phyloP scores from a whole-genome alignment of 1,284 basidiomycete genomes.

The Boletus semigastroideus region DNA sequence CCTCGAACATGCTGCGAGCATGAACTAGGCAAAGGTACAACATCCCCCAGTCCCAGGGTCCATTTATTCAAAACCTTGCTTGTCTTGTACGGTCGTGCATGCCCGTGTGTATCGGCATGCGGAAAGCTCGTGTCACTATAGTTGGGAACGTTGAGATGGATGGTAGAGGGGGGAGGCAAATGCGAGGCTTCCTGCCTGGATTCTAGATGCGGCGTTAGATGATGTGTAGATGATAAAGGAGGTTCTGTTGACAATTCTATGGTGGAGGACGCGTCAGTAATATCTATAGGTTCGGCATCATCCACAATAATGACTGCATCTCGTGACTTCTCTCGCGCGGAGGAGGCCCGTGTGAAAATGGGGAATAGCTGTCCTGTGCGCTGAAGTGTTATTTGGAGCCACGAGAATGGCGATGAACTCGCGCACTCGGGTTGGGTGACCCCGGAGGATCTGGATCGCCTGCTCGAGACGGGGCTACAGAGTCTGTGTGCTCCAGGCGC shows the following conservation, averaged over 20 bases:
- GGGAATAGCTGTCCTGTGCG: constrained; percentile 27
- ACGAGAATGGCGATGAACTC: neutral
- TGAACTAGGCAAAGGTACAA: constrained; percentile 49
- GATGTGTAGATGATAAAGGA: constrained; percentile 5
- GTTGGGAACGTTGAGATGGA: neutral
- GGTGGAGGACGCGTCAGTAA: constrained; percentile 17
- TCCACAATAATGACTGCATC: constrained; percentile 6
- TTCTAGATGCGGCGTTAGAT: constrained; percentile 13
- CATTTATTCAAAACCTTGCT: constrained; percentile 7
- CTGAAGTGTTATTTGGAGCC: neutral
- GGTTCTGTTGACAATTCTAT: constrained; percentile 16
- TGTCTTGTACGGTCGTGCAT: neutral
- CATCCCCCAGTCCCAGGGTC: constrained; percentile 2
- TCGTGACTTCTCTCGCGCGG: constrained; percentile 2
- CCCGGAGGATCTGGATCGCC: neutral
- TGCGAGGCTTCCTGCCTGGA: constrained; percentile 2
- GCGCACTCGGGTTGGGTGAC: constrained; percentile 21
- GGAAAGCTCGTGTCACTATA: constrained; percentile 7
- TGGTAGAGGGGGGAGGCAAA: constrained; percentile 9
- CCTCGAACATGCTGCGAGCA: constrained; percentile 66
- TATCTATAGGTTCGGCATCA: constrained; percentile 18
- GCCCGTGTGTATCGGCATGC: constrained; percentile 2
- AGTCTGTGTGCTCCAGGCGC: neutral
- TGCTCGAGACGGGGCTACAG: neutral
- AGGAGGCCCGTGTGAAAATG: constrained; percentile 22